Evolutionary conservation across 805 yeast genomes (phyloP).

Genomic region (Ogataea henricii): DNA sequence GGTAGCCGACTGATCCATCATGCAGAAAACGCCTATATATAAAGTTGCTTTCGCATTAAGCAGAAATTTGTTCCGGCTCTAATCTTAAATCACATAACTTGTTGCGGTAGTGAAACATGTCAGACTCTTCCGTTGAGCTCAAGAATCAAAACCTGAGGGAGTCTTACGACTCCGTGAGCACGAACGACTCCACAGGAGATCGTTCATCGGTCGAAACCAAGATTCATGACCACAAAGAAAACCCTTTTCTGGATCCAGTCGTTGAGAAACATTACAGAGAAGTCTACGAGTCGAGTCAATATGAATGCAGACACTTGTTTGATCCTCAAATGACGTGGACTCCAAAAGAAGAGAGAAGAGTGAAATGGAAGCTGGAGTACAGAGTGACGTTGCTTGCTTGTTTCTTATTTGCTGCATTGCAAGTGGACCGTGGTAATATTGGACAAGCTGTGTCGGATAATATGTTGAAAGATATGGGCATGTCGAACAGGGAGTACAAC

Average conservation of each 20-base stretch:
- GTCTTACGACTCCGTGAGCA: neutral
- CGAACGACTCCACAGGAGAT: neutral
- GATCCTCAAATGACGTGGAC: constrained; percentile 64
- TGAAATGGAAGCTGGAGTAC: constrained; percentile 55
- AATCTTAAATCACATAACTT: neutral
- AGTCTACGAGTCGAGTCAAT: constrained; percentile 48
- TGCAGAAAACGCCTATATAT: neutral
- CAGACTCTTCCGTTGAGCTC: neutral
- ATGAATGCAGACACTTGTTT: constrained; percentile 56
- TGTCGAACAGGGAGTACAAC: constrained; percentile 62
- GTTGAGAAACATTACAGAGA: constrained; percentile 47
- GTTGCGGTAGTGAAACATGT: neutral
- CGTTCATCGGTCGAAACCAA: neutral
- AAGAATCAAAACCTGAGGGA: neutral
- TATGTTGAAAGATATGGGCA: constrained; percentile 49
- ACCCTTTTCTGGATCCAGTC: constrained; percentile 47
- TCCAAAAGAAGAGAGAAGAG: constrained; percentile 47
- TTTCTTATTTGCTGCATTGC: constrained; percentile 58
- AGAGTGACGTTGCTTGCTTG: constrained; percentile 60
- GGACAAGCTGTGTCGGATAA: constrained; percentile 58
- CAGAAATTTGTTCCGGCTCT: neutral
- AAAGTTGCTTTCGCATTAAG: neutral
- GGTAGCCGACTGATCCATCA: neutral
- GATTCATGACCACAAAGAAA: constrained; percentile 6
- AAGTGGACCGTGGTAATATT: constrained; percentile 60